A percentile compares a stretch with the other conserved stretches of the same genome.
Evolutionary conservation across 495 filamentous ascomycete species (phyloP).

Genomic region (Polyplosphaeria fusca): DNA sequence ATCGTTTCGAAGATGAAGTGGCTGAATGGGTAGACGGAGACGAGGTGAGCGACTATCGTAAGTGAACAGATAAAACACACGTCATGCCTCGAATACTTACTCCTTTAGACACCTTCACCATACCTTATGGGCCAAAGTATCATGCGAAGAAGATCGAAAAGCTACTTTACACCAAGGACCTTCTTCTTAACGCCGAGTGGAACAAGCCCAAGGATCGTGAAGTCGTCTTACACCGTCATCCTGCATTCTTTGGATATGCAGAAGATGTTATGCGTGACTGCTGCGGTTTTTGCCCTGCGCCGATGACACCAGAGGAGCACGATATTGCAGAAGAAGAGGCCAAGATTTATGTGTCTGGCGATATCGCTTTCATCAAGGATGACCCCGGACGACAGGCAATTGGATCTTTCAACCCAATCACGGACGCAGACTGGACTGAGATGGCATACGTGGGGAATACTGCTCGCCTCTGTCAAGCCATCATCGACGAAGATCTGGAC

Average conservation of each 20-base stretch:
- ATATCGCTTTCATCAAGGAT: slow-evolving; percentile 68
- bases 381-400: slow-evolving; percentile 75
- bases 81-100: slow-evolving; percentile 52
- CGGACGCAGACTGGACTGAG: slow-evolving; percentile 75
- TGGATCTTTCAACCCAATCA: slow-evolving; percentile 72
- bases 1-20: slow-evolving; percentile 67
- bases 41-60: slow-evolving; percentile 66
- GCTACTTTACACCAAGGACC: slow-evolving; percentile 71
- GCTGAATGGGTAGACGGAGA: slow-evolving; percentile 75
- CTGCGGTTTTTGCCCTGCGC: slow-evolving; percentile 70
- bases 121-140: slow-evolving; percentile 71
- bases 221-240: slow-evolving; percentile 75
- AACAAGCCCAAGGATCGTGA: slow-evolving; percentile 67
- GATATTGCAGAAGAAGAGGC: slow-evolving; percentile 65
- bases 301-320: slow-evolving; percentile 64
- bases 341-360: slow-evolving; percentile 69
- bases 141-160: slow-evolving; percentile 73
- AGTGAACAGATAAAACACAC: too few species aligned
- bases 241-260: slow-evolving; percentile 66
- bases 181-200: slow-evolving; percentile 85
- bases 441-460: slow-evolving; percentile 74
- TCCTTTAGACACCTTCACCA: slow-evolving; percentile 41
- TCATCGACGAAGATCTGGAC: slow-evolving; percentile 65
- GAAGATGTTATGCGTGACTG: slow-evolving; percentile 72
- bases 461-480: slow-evolving; percentile 67